These are phyloP conservation scores for Epicoccum sorghinum DNA, from an alignment of 2,329 filamentous ascomycete genomes.

Conservation along the genomic window DNA sequence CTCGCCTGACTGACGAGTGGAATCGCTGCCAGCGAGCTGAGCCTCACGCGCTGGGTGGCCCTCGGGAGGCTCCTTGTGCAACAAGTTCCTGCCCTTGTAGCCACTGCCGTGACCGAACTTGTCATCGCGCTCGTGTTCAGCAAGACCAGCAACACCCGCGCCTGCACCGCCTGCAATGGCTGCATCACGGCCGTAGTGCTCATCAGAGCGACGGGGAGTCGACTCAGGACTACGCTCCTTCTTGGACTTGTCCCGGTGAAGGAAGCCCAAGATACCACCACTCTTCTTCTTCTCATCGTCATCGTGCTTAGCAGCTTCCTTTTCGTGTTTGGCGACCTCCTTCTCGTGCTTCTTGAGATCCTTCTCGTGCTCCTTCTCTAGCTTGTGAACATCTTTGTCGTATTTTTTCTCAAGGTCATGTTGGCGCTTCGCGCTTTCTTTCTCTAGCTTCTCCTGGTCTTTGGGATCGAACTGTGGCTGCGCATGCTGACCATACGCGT, in stretches of 20 bases:
- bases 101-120: conserved; percentile 18
- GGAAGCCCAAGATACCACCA: conserved; percentile 47
- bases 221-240: conserved; percentile 35
- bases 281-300: conserved; percentile 45
- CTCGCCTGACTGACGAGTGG: conserved; percentile 3
- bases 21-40: conserved; percentile 6
- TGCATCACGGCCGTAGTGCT: conserved; percentile 34
- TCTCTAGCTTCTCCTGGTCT: conserved; percentile 24
- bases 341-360: conserved; percentile 26
- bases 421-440: conserved; percentile 21
- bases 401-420: conserved; percentile 24
- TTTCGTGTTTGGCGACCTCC: conserved; percentile 25
- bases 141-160: conserved; percentile 25
- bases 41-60: conserved; percentile 42
- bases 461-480: conserved; percentile 18
- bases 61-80: conserved; percentile 52
- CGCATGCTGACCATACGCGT: conserved; percentile 35
- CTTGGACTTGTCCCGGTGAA: conserved; percentile 51
- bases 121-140: conserved; percentile 4
- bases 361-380: conserved; percentile 24
- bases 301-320: conserved; percentile 24
- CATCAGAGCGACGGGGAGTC: conserved; percentile 27
- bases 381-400: conserved; percentile 29
- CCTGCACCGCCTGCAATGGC: conserved; percentile 27
- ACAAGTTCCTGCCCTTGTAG: conserved; percentile 41